These are phyloP conservation scores for Mentha longifolia DNA, from an alignment of 257 asterid species.

Conservation along the genomic window DNA sequence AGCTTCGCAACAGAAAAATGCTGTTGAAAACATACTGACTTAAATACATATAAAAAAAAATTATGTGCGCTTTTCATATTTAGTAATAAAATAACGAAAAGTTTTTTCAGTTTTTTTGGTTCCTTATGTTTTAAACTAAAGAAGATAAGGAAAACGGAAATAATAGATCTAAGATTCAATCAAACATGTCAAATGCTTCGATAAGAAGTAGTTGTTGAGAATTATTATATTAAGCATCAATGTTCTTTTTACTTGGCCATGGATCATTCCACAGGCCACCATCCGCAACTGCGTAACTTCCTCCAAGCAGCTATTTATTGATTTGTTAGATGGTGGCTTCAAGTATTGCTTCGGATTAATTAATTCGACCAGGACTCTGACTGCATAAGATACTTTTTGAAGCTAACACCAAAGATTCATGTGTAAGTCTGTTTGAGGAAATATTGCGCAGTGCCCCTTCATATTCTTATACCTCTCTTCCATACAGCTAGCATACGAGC, in stretches of 20 bases:
- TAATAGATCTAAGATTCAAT: constrained; percentile 8
- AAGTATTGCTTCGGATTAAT: neutral
- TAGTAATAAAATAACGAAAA: no score
- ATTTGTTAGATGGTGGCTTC: neutral
- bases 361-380: constrained; percentile 3
- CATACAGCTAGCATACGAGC: constrained; percentile 61
- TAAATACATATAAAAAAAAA: neutral
- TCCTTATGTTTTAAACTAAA: neutral
- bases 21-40: constrained; percentile 7
- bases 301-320: no score
- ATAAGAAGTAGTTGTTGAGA: neutral
- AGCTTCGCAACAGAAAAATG: neutral
- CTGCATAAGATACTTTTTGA: constrained; percentile 19
- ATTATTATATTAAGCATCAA: neutral
- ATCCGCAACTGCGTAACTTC: no score
- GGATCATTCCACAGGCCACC: constrained; percentile 21
- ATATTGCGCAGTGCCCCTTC: constrained; percentile 20
- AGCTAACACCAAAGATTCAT: constrained; percentile 22
- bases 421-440: constrained; percentile 20
- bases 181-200: neutral
- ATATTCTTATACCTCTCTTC: constrained; percentile 60
- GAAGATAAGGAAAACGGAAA: neutral
- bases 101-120: no score
- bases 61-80: no score
- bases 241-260: constrained; percentile 11